Evolutionary conservation across 495 filamentous ascomycete genomes (phyloP), one percentile per base, ranked within the genome.

Genomic region (Annulohypoxylon nitens): DNA sequence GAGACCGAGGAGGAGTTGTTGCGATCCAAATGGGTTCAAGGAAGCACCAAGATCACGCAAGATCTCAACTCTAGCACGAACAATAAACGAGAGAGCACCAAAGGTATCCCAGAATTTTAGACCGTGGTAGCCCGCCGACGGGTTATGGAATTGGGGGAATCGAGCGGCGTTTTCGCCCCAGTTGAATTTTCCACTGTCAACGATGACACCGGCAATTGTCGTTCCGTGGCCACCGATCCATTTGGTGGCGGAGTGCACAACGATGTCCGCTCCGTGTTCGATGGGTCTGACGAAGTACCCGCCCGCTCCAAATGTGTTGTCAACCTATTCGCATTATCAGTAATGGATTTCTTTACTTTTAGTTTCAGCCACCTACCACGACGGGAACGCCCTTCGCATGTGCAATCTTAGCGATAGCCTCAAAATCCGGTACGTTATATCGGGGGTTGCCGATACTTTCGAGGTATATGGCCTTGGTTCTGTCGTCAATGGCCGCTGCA

Each of bases 201-300:
- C 83, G 12, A 99, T 87, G 18, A 98, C 88, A 47, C 97, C 96
- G 30, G 87, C 96, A 72, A 99, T 93, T 6, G 97, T 98, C 33
- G 97, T 98, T 48, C 96, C 96, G 80, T 99, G 96, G 37, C 96
- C 96, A 43, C 96, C 96, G 59, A 99, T 98, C 96, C 96, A 99
- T 81, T 99, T 99, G 18, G 96, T 99, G 10, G 96, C 95, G 36
- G 91, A 94, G 84, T 98, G 94, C 9, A 98, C 93, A 51, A 99
- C 88, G 64, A 99, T 97, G 75, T 99, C 96, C 59, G 92, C 93
- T 65, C 97, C 97, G 79, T 97, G 92, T 5, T 97, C 91, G 76
- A 99, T 96, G 20, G 97, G 97, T 1, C 92, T 90, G 64, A 90
- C 85, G 76, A 94, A 95, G 86, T 93, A 98, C 34, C 96, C 97